Base-by-base conservation (phyloP, 23 red algal species). In the Rhodosorus marinus region DNA sequence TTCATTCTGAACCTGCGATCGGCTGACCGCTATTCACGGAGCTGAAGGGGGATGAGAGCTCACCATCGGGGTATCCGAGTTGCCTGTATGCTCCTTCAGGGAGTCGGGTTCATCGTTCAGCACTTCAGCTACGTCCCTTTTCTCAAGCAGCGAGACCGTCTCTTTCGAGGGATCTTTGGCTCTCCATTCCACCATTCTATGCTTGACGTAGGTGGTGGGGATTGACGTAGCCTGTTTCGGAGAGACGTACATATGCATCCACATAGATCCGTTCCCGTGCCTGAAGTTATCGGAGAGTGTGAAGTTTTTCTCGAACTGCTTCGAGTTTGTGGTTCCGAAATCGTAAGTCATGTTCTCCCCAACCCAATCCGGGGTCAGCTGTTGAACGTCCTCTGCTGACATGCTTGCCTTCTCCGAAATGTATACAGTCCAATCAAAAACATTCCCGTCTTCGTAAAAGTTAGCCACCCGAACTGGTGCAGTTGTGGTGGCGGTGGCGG, bases 221-320 rank as follows among this genome's bases (percentile, higher is more conserved):
- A 26, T 33, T 33, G 72, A 52, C 20, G 48, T 65, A 33, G 73
- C 8, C 19, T 26, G 29, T 17, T 15, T 17, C 24, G 33, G 51
- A 3, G 46, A 50, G 20, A 82, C 54, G 33, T 72, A 82, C 25
- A 70, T 51, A 24, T 82, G 76, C 30, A 59, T 67, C 26, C 26
- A 82, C 76, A 64, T 65, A 14, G 54, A 47, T 17, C 21, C n/a
- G 40, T 82, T 82, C 8, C 19, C 45, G 3, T 19, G 0, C 5
- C 25, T 6, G 31, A 82, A 66, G 17, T 6, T 50, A 4, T 29
- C 48, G 26, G 76, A 67, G 7, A 82, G 66, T 20, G 34, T 20
- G n/a, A 72, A 27, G 24, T 66, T 64, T 6, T 65, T 40, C 38
- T 67, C 66, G 38, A 54, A 29, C 7, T 28, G 36, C 26, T 55